Evolutionary conservation across 2,329 filamentous ascomycete species (phyloP).

Genomic region (Tolypocladium cylindrosporum): DNA sequence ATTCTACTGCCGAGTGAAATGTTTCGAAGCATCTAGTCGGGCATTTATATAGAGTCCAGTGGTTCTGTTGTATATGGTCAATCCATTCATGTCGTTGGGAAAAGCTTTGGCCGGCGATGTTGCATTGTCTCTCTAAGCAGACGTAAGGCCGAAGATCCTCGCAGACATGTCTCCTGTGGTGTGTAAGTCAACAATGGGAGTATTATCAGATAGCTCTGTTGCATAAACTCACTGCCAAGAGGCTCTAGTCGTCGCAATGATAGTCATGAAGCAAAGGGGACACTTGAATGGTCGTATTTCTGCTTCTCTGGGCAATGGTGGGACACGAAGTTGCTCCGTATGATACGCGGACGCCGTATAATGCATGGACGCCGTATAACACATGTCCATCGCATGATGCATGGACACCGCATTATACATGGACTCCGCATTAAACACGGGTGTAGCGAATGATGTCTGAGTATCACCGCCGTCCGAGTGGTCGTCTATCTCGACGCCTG

Average conservation of each 20-base stretch:
- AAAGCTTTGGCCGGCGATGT: constrained; percentile 8
- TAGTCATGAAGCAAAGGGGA: constrained; percentile 27
- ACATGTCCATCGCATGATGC: too few relatives aligned
- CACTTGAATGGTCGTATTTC: constrained; percentile 23
- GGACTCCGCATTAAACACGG: too few relatives aligned
- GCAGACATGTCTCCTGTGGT: constrained; percentile 23
- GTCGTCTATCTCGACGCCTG: constrained; percentile 9
- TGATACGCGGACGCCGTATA: constrained; percentile 6
- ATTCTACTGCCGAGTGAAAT: neutral
- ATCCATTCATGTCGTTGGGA: constrained; percentile 13
- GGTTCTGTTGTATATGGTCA: constrained; percentile 10
- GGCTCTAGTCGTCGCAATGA: constrained; percentile 12
- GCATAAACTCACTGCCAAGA: constrained; percentile 20
- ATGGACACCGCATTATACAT: too few relatives aligned
- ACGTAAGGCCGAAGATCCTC: constrained; percentile 27
- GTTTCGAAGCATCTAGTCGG: neutral
- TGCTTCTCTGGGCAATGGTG: constrained; percentile 11
- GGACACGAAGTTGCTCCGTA: constrained; percentile 9
- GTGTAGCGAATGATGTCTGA: constrained; percentile 18
- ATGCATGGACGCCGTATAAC: too few relatives aligned
- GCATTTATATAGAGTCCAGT: constrained; percentile 9
- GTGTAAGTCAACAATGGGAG: neutral
- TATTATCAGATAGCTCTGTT: neutral
- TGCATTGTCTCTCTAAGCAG: constrained; percentile 20
- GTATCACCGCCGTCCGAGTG: constrained; percentile 12